Conservation (phyloP, 2,329 filamentous ascomycete genomes). For the Fusarium xyrophilum region DNA sequence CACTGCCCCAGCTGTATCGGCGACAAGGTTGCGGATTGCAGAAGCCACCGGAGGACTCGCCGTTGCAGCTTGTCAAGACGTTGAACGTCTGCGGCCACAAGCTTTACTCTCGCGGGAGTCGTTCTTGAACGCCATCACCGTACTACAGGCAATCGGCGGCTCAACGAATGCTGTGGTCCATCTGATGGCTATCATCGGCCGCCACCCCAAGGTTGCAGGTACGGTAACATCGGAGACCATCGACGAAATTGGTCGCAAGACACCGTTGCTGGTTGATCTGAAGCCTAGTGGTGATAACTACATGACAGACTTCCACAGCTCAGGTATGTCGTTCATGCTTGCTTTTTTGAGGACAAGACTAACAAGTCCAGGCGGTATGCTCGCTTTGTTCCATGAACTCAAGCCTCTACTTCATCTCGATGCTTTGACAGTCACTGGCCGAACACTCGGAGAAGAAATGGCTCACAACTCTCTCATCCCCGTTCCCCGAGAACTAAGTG, state of each 20-base stretch:
- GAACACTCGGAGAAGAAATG: slow-evolving; percentile 81
- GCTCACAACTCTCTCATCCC: slow-evolving; percentile 69
- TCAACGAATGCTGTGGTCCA: slow-evolving; percentile 88
- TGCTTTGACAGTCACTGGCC: slow-evolving; percentile 83
- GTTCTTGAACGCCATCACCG: slow-evolving; percentile 85
- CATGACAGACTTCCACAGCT: slow-evolving; percentile 87
- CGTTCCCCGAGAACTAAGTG: slow-evolving; percentile 47
- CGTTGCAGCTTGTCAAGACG: slow-evolving; percentile 69
- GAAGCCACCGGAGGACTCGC: slow-evolving; percentile 73
- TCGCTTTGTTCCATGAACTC: slow-evolving; percentile 79
- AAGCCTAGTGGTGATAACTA: slow-evolving; percentile 87
- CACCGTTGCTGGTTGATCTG: slow-evolving; percentile 82
- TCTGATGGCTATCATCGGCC: slow-evolving; percentile 82
- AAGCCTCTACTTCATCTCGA: slow-evolving; percentile 77
- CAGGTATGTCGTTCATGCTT: not conserved
- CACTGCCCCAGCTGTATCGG: slow-evolving; percentile 78
- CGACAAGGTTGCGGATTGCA: slow-evolving; percentile 81
- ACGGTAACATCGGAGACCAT: slow-evolving; percentile 77
- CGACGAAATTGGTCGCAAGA: slow-evolving; percentile 77
- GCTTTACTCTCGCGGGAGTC: slow-evolving; percentile 75
- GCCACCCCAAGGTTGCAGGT: slow-evolving; percentile 69
- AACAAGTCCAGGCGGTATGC: slow-evolving; percentile 69
- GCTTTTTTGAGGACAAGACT: accelerated
- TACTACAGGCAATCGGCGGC: slow-evolving; percentile 84
- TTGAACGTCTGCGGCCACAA: slow-evolving; percentile 72